These are phyloP conservation scores for Botrytis porri DNA, from an alignment of 2,329 filamentous ascomycete genomes.

Conservation along the genomic window DNA sequence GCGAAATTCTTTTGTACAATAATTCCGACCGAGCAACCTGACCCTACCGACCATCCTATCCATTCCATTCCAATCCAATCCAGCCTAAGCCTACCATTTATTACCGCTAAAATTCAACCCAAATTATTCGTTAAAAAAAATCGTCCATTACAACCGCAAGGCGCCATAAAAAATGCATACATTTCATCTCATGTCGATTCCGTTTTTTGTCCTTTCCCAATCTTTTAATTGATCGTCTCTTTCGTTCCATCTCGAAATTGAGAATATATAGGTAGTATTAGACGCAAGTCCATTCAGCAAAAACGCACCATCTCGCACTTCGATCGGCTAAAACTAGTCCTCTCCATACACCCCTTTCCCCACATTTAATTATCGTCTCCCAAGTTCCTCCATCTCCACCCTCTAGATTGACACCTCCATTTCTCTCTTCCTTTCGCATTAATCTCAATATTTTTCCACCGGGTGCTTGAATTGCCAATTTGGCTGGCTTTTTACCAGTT, in stretches of 20 bases:
- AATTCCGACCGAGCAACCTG: conserved; percentile 5
- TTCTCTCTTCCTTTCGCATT: conserved; percentile 72
- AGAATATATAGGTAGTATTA: conserved; percentile 23
- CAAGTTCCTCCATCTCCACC: conserved; percentile 72
- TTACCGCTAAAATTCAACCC: conserved; percentile 12
- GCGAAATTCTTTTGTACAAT: conserved; percentile 15
- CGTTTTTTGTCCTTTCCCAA: not conserved
- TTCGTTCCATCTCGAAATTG: not conserved
- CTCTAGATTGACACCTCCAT: conserved; percentile 45
- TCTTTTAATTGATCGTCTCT: not conserved
- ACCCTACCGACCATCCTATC: not conserved
- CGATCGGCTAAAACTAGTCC: conserved; percentile 79
- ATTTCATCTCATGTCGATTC: conserved; percentile 3
- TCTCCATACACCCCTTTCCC: conserved; percentile 76
- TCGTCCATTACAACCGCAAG: conserved; percentile 16
- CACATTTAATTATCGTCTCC: conserved; percentile 91
- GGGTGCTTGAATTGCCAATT: conserved; percentile 90
- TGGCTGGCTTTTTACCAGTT: conserved; percentile 78
- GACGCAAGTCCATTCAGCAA: conserved; percentile 68
- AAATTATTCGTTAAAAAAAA: conserved; percentile 15
- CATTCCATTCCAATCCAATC: not conserved
- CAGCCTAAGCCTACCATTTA: not conserved
- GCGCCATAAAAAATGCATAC: conserved; percentile 14
- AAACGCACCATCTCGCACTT: conserved; percentile 86
- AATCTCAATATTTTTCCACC: conserved; percentile 90